phyloP scores from a whole-genome alignment of 2,329 filamentous ascomycete genomes.

The Lojkania enalia region DNA sequence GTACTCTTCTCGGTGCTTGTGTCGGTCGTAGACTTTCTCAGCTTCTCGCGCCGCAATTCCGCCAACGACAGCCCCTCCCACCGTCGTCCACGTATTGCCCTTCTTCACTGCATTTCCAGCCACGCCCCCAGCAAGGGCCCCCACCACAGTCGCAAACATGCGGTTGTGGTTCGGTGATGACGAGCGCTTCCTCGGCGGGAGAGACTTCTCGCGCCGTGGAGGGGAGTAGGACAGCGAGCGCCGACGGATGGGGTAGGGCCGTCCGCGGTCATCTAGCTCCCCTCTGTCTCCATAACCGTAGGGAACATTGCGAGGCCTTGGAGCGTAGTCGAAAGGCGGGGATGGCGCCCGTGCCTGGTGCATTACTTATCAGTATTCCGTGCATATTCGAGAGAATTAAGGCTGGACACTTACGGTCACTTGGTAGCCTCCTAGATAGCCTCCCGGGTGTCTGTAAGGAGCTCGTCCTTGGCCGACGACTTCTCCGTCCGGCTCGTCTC shows the following conservation, averaged over 20 bases:
- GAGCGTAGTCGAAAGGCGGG: conserved; percentile 13
- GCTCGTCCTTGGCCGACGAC: too few relatives aligned
- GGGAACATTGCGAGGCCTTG: conserved; percentile 1
- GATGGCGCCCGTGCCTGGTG: conserved; percentile 10
- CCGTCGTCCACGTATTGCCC: conserved; percentile 33
- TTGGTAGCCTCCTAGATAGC: conserved; percentile 19
- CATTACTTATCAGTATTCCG: background rate
- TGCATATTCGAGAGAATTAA: background rate
- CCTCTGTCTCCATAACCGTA: conserved; percentile 10
- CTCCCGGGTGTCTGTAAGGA: too few relatives aligned
- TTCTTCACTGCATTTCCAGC: conserved; percentile 34
- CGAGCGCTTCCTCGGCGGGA: conserved; percentile 18
- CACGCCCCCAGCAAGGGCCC: conserved; percentile 40
- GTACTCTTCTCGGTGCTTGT: conserved; percentile 14
- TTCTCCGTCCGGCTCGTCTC: too few relatives aligned
- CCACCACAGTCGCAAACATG: conserved; percentile 32
- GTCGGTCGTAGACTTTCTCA: conserved; percentile 29
- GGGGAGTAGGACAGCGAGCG: conserved; percentile 35
- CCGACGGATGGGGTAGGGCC: conserved; percentile 24
- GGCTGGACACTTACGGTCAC: conserved; percentile 19
- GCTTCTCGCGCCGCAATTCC: conserved; percentile 36
- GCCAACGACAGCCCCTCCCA: conserved; percentile 41
- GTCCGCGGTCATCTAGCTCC: conserved; percentile 18
- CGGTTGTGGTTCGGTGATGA: conserved; percentile 28
- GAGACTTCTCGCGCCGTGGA: conserved; percentile 19